Evolutionary conservation across 306 rosid genomes (phyloP).

Genomic region (Vigna nakashimae): DNA sequence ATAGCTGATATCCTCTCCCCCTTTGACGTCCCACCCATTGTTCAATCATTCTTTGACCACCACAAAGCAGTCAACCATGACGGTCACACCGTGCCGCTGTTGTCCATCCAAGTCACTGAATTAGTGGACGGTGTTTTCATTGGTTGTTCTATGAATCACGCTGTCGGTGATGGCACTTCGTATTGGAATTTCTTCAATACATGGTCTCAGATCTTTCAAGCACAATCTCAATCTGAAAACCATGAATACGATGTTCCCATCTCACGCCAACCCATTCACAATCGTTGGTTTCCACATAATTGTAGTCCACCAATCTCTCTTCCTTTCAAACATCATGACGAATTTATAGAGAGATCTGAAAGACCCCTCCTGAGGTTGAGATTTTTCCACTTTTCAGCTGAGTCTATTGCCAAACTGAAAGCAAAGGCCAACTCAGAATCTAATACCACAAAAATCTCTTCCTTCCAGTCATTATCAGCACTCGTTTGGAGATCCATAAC

Average conservation of each 20-base stretch:
- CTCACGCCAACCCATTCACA: slow-evolving; percentile 46
- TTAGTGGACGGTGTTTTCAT: slow-evolving; percentile 65
- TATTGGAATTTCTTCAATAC: slow-evolving; percentile 71
- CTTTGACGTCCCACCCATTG: slow-evolving; percentile 55
- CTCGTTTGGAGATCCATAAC: slow-evolving; percentile 65
- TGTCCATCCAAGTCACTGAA: slow-evolving; percentile 69
- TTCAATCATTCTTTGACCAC: slow-evolving; percentile 65
- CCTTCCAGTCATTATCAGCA: slow-evolving; percentile 68
- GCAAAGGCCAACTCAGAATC: slow-evolving; percentile 51
- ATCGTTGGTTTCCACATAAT: slow-evolving; percentile 59
- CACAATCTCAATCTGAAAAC: background rate
- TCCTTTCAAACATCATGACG: slow-evolving; percentile 52
- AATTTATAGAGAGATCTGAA: slow-evolving; percentile 52
- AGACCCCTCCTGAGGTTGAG: slow-evolving; percentile 58
- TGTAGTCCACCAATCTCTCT: slow-evolving; percentile 38
- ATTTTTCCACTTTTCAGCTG: slow-evolving; percentile 62
- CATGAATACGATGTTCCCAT: background rate
- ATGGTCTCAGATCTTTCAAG: slow-evolving; percentile 66
- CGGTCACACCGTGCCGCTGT: slow-evolving; percentile 59
- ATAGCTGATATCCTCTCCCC: slow-evolving; percentile 65
- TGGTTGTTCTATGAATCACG: slow-evolving; percentile 68
- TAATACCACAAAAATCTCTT: slow-evolving; percentile 45
- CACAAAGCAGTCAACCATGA: slow-evolving; percentile 67
- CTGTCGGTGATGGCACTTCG: slow-evolving; percentile 58
- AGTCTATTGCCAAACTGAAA: slow-evolving; percentile 61